phyloP scores from a whole-genome alignment of 306 rosid species.

The Vicia villosa region DNA sequence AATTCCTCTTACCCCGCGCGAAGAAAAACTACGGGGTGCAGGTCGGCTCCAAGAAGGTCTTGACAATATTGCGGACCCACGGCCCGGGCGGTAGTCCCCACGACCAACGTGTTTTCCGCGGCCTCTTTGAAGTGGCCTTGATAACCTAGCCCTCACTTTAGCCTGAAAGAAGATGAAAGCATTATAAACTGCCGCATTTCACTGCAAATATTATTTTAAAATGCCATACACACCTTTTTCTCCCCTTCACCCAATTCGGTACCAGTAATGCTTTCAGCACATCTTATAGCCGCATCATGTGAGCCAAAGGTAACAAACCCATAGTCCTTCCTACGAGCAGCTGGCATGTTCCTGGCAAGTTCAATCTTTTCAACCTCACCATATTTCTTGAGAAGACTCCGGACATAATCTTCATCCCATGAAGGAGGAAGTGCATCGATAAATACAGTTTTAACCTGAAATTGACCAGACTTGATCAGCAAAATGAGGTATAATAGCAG shows the following conservation, averaged over 20 bases:
- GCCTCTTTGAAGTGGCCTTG: conserved; percentile 96
- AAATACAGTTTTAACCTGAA: conserved; percentile 96
- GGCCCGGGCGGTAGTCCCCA: conserved; percentile 69
- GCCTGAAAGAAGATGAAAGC: conserved; percentile 56
- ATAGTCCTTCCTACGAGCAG: conserved; percentile 93
- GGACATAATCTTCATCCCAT: conserved; percentile 88
- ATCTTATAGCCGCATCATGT: conserved; percentile 83
- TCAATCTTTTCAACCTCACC: conserved; percentile 84
- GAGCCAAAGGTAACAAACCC: conserved; percentile 94
- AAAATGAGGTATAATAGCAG: conserved; percentile 16
- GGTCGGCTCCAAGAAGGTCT: conserved; percentile 86
- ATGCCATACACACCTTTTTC: conserved; percentile 64
- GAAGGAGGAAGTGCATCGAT: conserved; percentile 91
- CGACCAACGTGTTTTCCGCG: conserved; percentile 78
- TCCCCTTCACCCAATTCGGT: conserved; percentile 92
- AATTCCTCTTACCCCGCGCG: conserved; percentile 70
- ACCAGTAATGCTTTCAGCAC: conserved; percentile 88
- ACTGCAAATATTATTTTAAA: conserved; percentile 15
- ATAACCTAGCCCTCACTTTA: conserved; percentile 92
- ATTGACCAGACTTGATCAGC: conserved; percentile 39
- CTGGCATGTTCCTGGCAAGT: conserved; percentile 97
- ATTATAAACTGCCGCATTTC: conserved; percentile 22
- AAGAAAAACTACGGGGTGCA: conserved; percentile 58
- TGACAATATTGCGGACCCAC: conserved; percentile 50
- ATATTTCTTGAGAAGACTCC: conserved; percentile 70